These are phyloP conservation scores for Exophiala oligosperma DNA, from an alignment of 2,329 filamentous ascomycete species.

Conservation along the genomic window DNA sequence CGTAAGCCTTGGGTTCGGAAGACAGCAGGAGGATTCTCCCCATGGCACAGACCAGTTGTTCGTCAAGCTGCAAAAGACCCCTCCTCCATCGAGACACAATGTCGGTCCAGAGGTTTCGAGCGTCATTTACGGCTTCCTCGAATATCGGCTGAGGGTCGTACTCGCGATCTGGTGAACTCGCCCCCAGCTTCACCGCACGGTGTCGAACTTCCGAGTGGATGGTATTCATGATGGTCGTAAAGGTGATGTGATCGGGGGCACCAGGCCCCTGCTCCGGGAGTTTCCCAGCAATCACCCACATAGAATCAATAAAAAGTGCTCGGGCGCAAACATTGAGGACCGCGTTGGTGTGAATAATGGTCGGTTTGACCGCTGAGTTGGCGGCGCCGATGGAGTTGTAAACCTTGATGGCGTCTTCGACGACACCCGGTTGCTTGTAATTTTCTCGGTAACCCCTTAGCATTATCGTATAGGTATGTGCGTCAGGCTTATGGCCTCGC, in stretches of 20 bases:
- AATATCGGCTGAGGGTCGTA: conserved; percentile 33
- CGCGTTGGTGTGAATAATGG: conserved; percentile 83
- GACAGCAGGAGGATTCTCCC: conserved; percentile 72
- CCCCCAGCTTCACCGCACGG: conserved; percentile 29
- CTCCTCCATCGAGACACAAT: conserved; percentile 73
- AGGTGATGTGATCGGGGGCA: conserved; percentile 71
- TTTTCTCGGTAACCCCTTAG: conserved; percentile 71
- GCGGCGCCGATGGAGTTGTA: conserved; percentile 73
- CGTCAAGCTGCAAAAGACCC: conserved; percentile 71
- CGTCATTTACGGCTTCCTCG: conserved; percentile 59
- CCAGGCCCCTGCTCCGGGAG: conserved; percentile 64
- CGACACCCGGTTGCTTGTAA: conserved; percentile 56
- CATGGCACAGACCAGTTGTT: conserved; percentile 78
- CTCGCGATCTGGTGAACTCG: conserved; percentile 11
- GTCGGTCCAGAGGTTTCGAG: conserved; percentile 77
- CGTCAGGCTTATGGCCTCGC: conserved; percentile 74
- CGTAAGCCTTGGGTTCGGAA: conserved; percentile 59
- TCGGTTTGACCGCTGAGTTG: conserved; percentile 65
- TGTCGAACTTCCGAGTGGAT: conserved; percentile 55
- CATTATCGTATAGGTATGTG: conserved; percentile 79
- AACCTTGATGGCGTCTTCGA: conserved; percentile 69
- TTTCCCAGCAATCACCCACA: conserved; percentile 75
- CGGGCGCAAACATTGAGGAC: conserved; percentile 78
- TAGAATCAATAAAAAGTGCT: conserved; percentile 71
- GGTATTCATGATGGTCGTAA: conserved; percentile 78